phyloP scores from a whole-genome alignment of 2,329 filamentous ascomycete species.

The Colletotrichum theobromicola region DNA sequence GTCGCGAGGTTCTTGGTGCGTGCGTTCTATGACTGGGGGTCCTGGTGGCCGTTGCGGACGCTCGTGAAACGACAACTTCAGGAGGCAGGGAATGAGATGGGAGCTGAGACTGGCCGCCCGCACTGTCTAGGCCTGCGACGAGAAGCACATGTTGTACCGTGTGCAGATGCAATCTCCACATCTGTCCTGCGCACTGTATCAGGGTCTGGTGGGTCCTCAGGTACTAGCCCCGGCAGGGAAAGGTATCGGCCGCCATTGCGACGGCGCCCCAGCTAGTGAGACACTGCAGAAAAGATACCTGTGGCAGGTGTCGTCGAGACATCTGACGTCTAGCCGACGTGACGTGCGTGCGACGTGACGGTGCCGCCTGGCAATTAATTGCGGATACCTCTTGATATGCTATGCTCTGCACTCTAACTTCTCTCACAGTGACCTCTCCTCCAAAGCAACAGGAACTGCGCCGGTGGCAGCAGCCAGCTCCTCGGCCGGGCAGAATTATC shows the following conservation, averaged over 20 bases:
- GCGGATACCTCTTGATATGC: neutral
- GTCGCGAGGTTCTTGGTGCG: slow-evolving; percentile 8
- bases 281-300: slow-evolving; percentile 17
- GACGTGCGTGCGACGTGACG: slow-evolving; percentile 3
- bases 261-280: slow-evolving; percentile 6
- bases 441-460: neutral
- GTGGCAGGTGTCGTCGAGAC: slow-evolving; percentile 21
- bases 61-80: slow-evolving; percentile 20
- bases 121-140: neutral
- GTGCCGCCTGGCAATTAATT: neutral
- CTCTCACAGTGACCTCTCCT: neutral
- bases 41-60: slow-evolving; percentile 19
- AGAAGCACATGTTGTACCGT: neutral
- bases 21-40: slow-evolving; percentile 9
- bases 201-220: slow-evolving; percentile 5
- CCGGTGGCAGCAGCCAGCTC: neutral
- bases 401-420: neutral
- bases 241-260: neutral
- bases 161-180: neutral
- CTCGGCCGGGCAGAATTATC: neutral
- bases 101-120: neutral
- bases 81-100: slow-evolving; percentile 12
- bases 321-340: slow-evolving; percentile 16
- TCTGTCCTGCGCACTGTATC: neutral
- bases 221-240: slow-evolving; percentile 5